Evolutionary conservation across 805 yeast genomes (phyloP).

Genomic region (Candida ortonii): DNA sequence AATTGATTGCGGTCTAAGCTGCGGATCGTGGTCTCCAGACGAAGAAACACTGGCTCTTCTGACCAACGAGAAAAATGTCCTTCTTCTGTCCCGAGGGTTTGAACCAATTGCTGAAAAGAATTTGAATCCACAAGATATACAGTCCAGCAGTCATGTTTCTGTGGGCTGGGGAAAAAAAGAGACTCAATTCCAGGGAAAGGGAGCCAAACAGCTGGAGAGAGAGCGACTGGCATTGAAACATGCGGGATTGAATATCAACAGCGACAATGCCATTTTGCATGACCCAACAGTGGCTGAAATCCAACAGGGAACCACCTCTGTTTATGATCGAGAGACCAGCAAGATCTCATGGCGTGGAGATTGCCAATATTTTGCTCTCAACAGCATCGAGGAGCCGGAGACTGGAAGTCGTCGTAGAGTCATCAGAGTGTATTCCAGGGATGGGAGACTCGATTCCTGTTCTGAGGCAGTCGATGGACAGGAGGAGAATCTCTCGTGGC

Average conservation of each 20-base stretch:
- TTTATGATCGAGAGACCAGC: slow-evolving; percentile 47
- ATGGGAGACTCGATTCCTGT: slow-evolving; percentile 75
- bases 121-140: slow-evolving; percentile 60
- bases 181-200: slow-evolving; percentile 94
- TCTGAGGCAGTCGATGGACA: slow-evolving; percentile 87
- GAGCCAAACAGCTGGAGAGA: slow-evolving; percentile 77
- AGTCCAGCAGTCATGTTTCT: slow-evolving; percentile 75
- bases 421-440: slow-evolving; percentile 76
- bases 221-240: slow-evolving; percentile 52
- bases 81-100: slow-evolving; percentile 69
- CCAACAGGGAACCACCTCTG: slow-evolving; percentile 64
- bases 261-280: slow-evolving; percentile 50
- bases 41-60: slow-evolving; percentile 78
- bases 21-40: slow-evolving; percentile 87
- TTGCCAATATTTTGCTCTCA: slow-evolving; percentile 75
- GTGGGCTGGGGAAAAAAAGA: slow-evolving; percentile 99
- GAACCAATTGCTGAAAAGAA: slow-evolving; percentile 73
- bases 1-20: slow-evolving; percentile 68
- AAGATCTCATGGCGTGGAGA: slow-evolving; percentile 94
- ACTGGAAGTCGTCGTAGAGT: slow-evolving; percentile 59
- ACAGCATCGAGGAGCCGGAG: slow-evolving; percentile 53
- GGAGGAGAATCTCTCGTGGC: slow-evolving; percentile 77
- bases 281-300: slow-evolving; percentile 86
- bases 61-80: slow-evolving; percentile 57
- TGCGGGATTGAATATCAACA: slow-evolving; percentile 67